A percentile compares a stretch with the other conserved stretches of the same genome.
Conservation (phyloP, 2,329 filamentous ascomycete genomes). For the Claviceps cyperi region DNA sequence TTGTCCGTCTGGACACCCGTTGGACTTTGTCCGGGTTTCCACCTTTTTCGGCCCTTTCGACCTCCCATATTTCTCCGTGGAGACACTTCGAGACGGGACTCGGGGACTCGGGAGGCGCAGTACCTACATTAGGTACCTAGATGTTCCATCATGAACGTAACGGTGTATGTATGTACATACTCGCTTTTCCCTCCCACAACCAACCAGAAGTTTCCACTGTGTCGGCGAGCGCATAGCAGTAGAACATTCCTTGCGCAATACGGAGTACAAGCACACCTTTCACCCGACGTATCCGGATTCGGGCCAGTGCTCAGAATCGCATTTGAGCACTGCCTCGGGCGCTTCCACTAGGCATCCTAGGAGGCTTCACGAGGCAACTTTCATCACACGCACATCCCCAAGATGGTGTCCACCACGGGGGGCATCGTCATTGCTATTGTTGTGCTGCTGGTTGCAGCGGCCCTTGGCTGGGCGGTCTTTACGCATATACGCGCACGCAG, state of each 20-base stretch:
- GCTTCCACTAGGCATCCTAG: no score
- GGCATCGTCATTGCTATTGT: constrained; percentile 61
- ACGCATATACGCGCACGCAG: constrained; percentile 58
- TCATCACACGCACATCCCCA: constrained; percentile 6
- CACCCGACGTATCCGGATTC: neutral
- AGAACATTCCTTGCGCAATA: no score
- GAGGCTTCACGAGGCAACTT: neutral
- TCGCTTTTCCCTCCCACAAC: neutral
- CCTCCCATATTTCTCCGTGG: no score
- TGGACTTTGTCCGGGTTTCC: no score
- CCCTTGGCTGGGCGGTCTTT: constrained; percentile 53
- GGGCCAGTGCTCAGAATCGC: neutral
- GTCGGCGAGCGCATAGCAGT: neutral
- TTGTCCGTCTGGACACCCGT: no score
- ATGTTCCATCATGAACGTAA: no score
- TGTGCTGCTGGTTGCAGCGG: constrained; percentile 42
- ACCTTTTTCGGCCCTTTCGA: no score
- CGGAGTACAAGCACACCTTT: neutral
- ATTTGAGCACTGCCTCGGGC: neutral
- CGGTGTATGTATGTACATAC: no score
- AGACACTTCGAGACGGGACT: no score
- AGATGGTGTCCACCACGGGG: constrained; percentile 44
- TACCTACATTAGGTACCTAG: no score
- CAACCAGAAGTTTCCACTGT: neutral
- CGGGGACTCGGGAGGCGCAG: no score